Base-by-base conservation (phyloP, 2,329 filamentous ascomycete genomes). In the Chaetomiaceae sp. region DNA sequence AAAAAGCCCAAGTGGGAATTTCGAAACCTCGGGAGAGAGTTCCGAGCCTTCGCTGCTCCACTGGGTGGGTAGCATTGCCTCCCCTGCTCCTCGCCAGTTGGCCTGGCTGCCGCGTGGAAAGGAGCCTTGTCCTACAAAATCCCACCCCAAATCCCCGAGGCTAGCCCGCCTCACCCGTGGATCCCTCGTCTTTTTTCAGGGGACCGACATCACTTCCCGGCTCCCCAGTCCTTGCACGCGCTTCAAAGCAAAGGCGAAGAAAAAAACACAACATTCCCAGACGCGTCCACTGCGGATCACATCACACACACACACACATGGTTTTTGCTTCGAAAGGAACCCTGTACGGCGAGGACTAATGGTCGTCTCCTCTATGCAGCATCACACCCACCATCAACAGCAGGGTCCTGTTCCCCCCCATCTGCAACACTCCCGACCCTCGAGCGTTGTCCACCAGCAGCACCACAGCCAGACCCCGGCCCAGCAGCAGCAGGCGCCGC, bases 371-470 rank as follows among this genome's bases (percentile, higher is more conserved):
- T 78, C 74, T 77, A 80, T 81, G 79, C 82, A 89, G 85, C 85
- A 88, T 80, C 85, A 88, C 76, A 80, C 83, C 75, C 84, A 87
- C 76, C 82, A 85, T 71, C 75, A 82, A 70, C 83, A 83, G 73
- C 83, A 88, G 77, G 86, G 85, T 81, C 83, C 85, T 73, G 81
- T 83, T 65, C 75, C 79, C 73, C 72, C 79, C 62, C 80, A 82
- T 66, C 77, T 87, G 68, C 80, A 87, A 62, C 86, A 88, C 63
- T 84, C 84, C 64, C 82, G 87, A 69, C 83, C 87, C 60, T 81
- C 83, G 65, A 87, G 85, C 74, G 81, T 85, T 65, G 84, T 88
- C 65, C 83, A 89, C 64, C 85, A 88, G 69, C 85, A 88, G 64
- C 84, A 88, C 66, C 82, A 85, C 60, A 75, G 80, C 59, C 83